Conservation (phyloP, 2,329 filamentous ascomycete genomes). For the Aspergillus fijiensis region DNA sequence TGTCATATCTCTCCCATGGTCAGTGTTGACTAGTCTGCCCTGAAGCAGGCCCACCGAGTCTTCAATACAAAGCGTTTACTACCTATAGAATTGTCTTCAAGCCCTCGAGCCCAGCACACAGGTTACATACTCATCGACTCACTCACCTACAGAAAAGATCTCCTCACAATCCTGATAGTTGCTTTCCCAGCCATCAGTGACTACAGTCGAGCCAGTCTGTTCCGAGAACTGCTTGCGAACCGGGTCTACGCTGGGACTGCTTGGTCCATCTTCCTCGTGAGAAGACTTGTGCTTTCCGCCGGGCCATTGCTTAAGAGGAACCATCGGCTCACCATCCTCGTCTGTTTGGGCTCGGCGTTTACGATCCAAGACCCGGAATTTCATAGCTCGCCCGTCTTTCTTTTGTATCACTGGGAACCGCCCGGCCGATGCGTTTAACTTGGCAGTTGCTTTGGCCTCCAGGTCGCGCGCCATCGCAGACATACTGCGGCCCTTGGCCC, state of each 20-base stretch:
- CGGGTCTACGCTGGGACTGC: not conserved
- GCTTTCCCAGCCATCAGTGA: not conserved
- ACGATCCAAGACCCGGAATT: constrained; percentile 9
- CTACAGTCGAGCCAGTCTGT: not conserved
- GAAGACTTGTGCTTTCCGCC: not conserved
- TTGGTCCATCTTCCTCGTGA: not conserved
- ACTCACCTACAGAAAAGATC: not conserved
- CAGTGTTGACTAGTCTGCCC: not conserved
- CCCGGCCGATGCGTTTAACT: constrained; percentile 6
- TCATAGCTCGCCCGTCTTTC: constrained; percentile 14
- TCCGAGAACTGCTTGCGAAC: not conserved
- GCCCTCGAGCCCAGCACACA: too few species aligned
- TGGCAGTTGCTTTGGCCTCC: constrained; percentile 13
- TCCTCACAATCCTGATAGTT: constrained; percentile 5
- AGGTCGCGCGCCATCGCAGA: constrained; percentile 14
- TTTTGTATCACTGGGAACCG: constrained; percentile 13
- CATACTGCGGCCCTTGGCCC: constrained; percentile 14
- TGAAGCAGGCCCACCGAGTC: too few species aligned
- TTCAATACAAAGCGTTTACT: too few species aligned
- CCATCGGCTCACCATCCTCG: not conserved
- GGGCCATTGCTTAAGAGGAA: not conserved
- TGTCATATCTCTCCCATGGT: not conserved
- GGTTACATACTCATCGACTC: not conserved
- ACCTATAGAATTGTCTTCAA: too few species aligned
- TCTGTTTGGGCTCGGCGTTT: constrained; percentile 2